Evolutionary conservation across 305 asterid species (phyloP).

Genomic region (Andrographis paniculata): DNA sequence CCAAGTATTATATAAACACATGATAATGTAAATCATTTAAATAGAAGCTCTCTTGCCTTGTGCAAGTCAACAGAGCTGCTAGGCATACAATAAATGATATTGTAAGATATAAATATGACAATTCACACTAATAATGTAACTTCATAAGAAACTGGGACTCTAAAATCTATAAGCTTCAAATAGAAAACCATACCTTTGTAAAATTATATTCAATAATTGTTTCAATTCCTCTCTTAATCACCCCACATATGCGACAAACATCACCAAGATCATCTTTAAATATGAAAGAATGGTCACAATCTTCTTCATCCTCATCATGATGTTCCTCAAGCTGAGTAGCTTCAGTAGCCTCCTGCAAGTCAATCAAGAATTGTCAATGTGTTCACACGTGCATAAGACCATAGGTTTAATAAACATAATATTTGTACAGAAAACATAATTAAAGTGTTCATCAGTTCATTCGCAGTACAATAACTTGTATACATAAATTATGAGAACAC

Average conservation of each 20-base stretch:
- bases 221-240: constrained; percentile 74
- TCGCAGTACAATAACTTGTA: not conserved
- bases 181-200: constrained; percentile 53
- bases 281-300: constrained; percentile 82
- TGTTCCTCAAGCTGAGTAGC: constrained; percentile 33
- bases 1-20: no score
- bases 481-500: not conserved
- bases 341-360: constrained; percentile 45
- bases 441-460: not conserved
- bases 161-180: no score
- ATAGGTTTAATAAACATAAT: not conserved
- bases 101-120: constrained; percentile 11
- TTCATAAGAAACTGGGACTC: constrained; percentile 12
- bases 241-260: constrained; percentile 95
- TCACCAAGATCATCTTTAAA: constrained; percentile 90
- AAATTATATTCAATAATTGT: constrained; percentile 83
- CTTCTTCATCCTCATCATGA: constrained; percentile 47
- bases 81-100: constrained; percentile 13
- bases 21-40: not conserved
- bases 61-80: not conserved
- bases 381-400: constrained; percentile 8
- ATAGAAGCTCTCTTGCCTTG: constrained; percentile 9
- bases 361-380: constrained; percentile 15
- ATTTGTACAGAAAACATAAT: not conserved
- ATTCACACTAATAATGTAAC: constrained; percentile 16